These are phyloP conservation scores for Malus sylvestris DNA, from an alignment of 306 rosid genomes.

Conservation along the genomic window DNA sequence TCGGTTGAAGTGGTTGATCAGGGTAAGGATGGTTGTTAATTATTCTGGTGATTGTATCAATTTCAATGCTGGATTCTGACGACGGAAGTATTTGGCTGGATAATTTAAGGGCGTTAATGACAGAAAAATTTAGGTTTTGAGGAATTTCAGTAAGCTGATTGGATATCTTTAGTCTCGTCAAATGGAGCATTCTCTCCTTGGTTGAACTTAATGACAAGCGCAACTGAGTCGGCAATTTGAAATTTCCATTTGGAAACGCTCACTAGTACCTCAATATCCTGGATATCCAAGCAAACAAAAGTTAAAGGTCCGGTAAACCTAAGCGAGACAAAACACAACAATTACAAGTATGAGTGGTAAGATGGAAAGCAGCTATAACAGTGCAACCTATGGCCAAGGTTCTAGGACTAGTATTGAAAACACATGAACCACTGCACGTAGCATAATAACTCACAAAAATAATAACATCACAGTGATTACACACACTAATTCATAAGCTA, in stretches of 20 bases:
- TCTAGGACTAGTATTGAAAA: too few relatives aligned
- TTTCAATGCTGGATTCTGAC: slow-evolving; percentile 14
- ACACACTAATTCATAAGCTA: too few relatives aligned
- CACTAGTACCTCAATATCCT: slow-evolving; percentile 6
- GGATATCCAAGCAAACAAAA: not conserved
- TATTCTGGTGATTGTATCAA: slow-evolving; percentile 44
- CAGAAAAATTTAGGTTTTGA: slow-evolving; percentile 11
- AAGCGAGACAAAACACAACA: too few relatives aligned
- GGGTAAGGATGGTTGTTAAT: slow-evolving; percentile 81
- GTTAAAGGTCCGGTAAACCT: not conserved
- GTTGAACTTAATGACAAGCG: not conserved
- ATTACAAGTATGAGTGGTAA: not conserved
- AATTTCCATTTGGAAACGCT: not conserved
- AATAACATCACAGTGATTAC: too few relatives aligned
- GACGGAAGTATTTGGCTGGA: slow-evolving; percentile 7
- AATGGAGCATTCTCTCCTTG: slow-evolving; percentile 24
- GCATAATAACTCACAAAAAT: too few relatives aligned
- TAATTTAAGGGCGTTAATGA: slow-evolving; percentile 4
- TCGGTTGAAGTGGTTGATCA: slow-evolving; percentile 55
- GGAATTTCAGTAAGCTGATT: slow-evolving; percentile 16
- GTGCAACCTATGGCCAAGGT: not conserved
- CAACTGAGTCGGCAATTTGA: not conserved
- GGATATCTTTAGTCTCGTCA: slow-evolving; percentile 11
- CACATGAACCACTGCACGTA: too few relatives aligned
- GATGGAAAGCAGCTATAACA: not conserved